Evolutionary conservation across 805 yeast genomes (phyloP).

Genomic region (Starmerella khaoyaiensis): DNA sequence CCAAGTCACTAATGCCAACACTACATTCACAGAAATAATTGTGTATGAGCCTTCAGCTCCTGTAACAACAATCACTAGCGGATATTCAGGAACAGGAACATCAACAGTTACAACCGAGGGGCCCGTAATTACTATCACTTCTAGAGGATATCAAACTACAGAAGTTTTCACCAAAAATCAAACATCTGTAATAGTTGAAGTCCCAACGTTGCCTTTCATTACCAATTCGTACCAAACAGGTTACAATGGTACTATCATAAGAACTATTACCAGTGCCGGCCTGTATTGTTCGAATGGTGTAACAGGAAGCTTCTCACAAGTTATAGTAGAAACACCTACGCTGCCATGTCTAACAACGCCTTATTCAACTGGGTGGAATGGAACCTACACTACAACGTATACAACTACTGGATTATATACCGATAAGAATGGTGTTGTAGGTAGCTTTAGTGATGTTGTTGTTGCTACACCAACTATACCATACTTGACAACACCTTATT

Average conservation of each 20-base stretch:
- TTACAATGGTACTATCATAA: neutral
- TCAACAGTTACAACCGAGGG: neutral
- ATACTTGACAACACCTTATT: neutral
- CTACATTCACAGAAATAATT: neutral
- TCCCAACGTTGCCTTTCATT: slow-evolving; percentile 1
- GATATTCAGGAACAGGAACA: neutral
- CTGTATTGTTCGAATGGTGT: slow-evolving; percentile 2
- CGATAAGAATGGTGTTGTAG: neutral
- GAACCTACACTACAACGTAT: neutral
- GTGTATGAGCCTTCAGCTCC: neutral
- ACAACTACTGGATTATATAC: slow-evolving; percentile 7
- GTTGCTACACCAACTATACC: slow-evolving; percentile 6
- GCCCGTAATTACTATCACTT: neutral
- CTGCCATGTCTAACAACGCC: slow-evolving; percentile 2
- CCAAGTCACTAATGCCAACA: neutral
- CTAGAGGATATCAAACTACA: neutral
- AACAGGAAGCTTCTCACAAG: slow-evolving; percentile 3
- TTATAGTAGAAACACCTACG: slow-evolving; percentile 2
- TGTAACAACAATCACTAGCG: neutral
- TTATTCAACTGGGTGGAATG: neutral
- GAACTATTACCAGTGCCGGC: slow-evolving; percentile 3
- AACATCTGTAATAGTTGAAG: slow-evolving; percentile 1
- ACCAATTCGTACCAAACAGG: slow-evolving; percentile 3
- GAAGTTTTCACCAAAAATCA: too few relatives aligned
- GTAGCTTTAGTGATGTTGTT: neutral